phyloP scores from a whole-genome alignment of 192 early-diverging fungal genomes.

The Podila clonocystis region DNA sequence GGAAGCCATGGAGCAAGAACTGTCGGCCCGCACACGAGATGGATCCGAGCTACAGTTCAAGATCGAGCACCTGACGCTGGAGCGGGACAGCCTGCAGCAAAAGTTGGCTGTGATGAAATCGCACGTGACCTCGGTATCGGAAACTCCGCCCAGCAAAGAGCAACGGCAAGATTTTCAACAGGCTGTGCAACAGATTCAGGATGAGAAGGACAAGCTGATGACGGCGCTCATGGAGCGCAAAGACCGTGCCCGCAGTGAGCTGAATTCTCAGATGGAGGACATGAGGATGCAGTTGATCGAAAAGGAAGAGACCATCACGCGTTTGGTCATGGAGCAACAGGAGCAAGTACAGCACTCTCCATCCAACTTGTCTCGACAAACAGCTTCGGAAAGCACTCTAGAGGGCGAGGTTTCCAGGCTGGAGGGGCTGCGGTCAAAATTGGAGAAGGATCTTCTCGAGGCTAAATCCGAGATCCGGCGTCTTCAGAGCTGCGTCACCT shows the following conservation, averaged over 20 bases:
- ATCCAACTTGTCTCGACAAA: constrained; percentile 1
- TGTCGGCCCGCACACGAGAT: constrained; percentile 12
- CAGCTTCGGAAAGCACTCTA: background rate
- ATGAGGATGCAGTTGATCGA: constrained; percentile 1
- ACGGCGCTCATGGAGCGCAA: constrained; percentile 11
- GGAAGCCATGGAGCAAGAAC: constrained; percentile 4
- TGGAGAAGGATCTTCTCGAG: constrained; percentile 3
- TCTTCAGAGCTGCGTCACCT: background rate
- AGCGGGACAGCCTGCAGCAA: constrained; percentile 10
- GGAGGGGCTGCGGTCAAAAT: background rate
- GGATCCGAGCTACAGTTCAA: constrained; percentile 11
- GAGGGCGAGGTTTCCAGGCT: background rate
- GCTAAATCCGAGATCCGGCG: background rate
- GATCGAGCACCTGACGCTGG: constrained; percentile 8
- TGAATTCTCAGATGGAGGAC: constrained; percentile 5
- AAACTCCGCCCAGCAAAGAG: background rate
- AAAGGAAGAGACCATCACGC: background rate
- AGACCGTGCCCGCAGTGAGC: constrained; percentile 5
- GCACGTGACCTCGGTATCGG: background rate
- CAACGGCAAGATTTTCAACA: constrained; percentile 4
- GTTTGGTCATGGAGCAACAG: background rate
- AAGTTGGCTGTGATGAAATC: background rate
- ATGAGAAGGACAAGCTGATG: constrained; percentile 13
- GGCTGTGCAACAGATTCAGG: constrained; percentile 12
- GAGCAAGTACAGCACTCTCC: constrained; percentile 12